phyloP scores from a whole-genome alignment of 192 early-diverging fungal genomes.

The Chytriomyces sp. region DNA sequence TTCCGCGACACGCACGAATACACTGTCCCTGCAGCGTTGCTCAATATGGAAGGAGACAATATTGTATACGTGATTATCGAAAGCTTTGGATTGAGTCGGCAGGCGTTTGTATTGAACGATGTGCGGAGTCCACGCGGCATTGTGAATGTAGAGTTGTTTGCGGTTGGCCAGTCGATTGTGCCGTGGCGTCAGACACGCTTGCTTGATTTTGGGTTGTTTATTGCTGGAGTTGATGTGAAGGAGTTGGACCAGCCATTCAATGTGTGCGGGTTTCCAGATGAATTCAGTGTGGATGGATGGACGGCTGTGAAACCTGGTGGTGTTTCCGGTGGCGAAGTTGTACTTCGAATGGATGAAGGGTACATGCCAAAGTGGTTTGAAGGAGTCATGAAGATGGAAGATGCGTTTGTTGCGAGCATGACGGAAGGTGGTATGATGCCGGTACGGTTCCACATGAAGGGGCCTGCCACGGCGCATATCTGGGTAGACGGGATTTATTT shows the following conservation, averaged over 20 bases:
- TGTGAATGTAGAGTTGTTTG: slow-evolving; percentile 56
- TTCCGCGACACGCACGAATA: slow-evolving; percentile 64
- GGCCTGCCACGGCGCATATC: slow-evolving; percentile 71
- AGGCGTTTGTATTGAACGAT: slow-evolving; percentile 76
- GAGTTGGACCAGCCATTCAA: slow-evolving; percentile 62
- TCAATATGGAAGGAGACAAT: slow-evolving; percentile 51
- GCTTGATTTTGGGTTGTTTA: slow-evolving; percentile 61
- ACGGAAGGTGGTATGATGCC: slow-evolving; percentile 51
- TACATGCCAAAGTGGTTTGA: slow-evolving; percentile 46
- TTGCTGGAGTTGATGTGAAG: slow-evolving; percentile 77
- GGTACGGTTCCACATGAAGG: slow-evolving; percentile 66
- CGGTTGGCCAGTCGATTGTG: slow-evolving; percentile 35
- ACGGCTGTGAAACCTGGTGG: neutral
- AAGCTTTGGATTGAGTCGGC: slow-evolving; percentile 74
- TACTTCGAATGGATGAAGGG: neutral
- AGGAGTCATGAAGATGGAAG: slow-evolving; percentile 36
- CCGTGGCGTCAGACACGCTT: slow-evolving; percentile 15
- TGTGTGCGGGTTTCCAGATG: slow-evolving; percentile 79
- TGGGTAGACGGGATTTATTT: slow-evolving; percentile 72
- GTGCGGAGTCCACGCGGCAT: slow-evolving; percentile 76
- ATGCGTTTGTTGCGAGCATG: neutral
- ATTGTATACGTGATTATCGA: slow-evolving; percentile 75
- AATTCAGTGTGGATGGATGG: slow-evolving; percentile 47
- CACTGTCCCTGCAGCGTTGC: slow-evolving; percentile 45
- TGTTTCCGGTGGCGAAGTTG: neutral